Evolutionary conservation across 805 yeast species (phyloP).

Genomic region (Saturnispora halmiae): DNA sequence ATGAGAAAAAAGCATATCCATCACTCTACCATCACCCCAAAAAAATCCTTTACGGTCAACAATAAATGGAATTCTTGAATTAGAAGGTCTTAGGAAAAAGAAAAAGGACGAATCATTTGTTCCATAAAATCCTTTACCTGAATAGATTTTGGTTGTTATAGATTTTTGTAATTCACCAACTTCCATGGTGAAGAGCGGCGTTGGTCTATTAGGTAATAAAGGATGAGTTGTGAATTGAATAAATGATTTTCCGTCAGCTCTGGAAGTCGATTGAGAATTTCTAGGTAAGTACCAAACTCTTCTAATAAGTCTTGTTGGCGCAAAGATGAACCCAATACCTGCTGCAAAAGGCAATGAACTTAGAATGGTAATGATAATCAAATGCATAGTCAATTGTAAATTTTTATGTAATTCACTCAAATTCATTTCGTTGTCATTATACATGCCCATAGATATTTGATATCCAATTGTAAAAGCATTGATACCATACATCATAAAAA

Average conservation of each 20-base stretch:
- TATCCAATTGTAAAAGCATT: constrained; percentile 30
- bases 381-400: constrained; percentile 21
- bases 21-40: constrained; percentile 88
- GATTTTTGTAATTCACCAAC: constrained; percentile 46
- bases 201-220: constrained; percentile 61
- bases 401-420: constrained; percentile 20
- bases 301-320: constrained; percentile 66
- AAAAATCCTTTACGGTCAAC: constrained; percentile 82
- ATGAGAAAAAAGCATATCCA: constrained; percentile 73
- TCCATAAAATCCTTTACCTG: constrained; percentile 84
- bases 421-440: constrained; percentile 25
- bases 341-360: constrained; percentile 36
- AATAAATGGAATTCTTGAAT: constrained; percentile 53
- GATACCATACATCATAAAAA: constrained; percentile 60
- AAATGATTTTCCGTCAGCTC: constrained; percentile 34
- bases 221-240: constrained; percentile 69
- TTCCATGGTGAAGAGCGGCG: constrained; percentile 67
- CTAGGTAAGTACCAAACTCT: constrained; percentile 67
- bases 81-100: constrained; percentile 57
- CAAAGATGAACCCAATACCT: constrained; percentile 34
- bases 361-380: constrained; percentile 29
- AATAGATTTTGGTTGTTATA: constrained; percentile 61
- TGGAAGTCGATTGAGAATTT: constrained; percentile 24
- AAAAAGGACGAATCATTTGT: constrained; percentile 70
- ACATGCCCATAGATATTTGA: constrained; percentile 22